Base-by-base conservation (phyloP, 441 rosid genomes). In the Raphanus hybrid region DNA sequence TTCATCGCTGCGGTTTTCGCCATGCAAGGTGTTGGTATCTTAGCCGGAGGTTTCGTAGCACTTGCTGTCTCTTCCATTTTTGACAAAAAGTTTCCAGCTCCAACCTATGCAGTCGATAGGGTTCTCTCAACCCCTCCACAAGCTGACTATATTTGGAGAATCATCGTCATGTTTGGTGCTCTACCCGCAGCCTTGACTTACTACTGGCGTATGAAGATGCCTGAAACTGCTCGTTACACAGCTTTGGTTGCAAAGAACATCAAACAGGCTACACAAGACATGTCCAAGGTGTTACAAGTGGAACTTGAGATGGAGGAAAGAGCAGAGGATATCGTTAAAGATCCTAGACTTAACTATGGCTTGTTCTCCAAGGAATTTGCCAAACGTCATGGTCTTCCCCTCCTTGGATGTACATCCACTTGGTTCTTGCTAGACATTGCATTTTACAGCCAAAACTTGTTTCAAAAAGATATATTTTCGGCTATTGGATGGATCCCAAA, bases 181-280 rank as follows among this genome's bases (percentile, higher is more conserved):
- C 18, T 48, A 48, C 55, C 55, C 7, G 55, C 55, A 12, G 55
- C 55, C 2, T 48, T 48, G 55, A 48, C 55, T 4, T 48, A 27
- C 61, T 84, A 82, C 29, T 87, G 87, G 88, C 84, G 86, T 58
- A 86, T 84, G 88, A 85, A 82, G 74, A 85, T 87, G 89, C 88
- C 89, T 0, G 88, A 87, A 75, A 86, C 89, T 0, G 91, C 91
- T 29, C 91, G 86, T 35, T 87, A 86, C 82, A 87, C 91, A 0
- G 85, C 87, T 9, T 85, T 88, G 8, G 79, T 85, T 1, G 91
- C 88, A 16, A 86, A 78, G 77, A 81, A 86, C 57, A 80, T 86
- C 2, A 83, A 83, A 50, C 86, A 86, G 26, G 89, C 87, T 0
- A 85, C 88, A 0, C 27, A 80, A 0, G 89, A 88, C 57, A 88